Base-by-base conservation (phyloP, 495 filamentous ascomycete species). In the Tuber microsphaerosporum region DNA sequence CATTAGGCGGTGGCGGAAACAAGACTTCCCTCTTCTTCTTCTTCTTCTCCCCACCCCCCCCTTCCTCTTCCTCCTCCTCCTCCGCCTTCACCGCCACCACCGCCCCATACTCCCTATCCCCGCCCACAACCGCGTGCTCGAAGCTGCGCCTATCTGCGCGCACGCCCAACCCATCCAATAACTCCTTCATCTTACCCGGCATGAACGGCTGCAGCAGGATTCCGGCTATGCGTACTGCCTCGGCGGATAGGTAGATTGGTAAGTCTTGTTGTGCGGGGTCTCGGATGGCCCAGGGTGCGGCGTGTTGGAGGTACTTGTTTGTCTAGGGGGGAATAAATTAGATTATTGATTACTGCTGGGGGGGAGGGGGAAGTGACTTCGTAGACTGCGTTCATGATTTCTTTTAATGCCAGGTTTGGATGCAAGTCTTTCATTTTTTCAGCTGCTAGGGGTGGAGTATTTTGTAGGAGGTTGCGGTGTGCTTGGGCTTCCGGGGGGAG, bases 131-230 rank as follows among this genome's bases (percentile, higher is more conserved):
- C 43, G 89, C 86, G 86, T 89, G 82, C 74, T 86, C 82, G 82
- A 91, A 86, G 75, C 86, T 84, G 75, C 91, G 86, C 79, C 86
- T 86, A 68, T 88, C 87, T 20, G 82, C 80, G n/a, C 85, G 84
- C 26, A 98, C 93, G 16, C 91, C 90, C 6, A 99, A 85, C 79
- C 88, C 87, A 81, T 97, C 92, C 17, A 98, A 87, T 69, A 98
- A 81, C 79, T 90, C 86, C 46, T 84, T 83, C 69, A 92, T 87
- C 83, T 94, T 97, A n/a, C 84, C 86, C 5, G 95, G 95, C 87
- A 98, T 94, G 81, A 91, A 94, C 5, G 95, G 94, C 83, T 97
- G 94, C 43, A 99, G 85, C 48, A 98, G 85, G 74, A 98, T 97
- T 14, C 90, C 93, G 5, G 85, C 84, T 46, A 97, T 88, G 34